phyloP scores from a whole-genome alignment of 2,329 filamentous ascomycete species.

The Calycina marina region DNA sequence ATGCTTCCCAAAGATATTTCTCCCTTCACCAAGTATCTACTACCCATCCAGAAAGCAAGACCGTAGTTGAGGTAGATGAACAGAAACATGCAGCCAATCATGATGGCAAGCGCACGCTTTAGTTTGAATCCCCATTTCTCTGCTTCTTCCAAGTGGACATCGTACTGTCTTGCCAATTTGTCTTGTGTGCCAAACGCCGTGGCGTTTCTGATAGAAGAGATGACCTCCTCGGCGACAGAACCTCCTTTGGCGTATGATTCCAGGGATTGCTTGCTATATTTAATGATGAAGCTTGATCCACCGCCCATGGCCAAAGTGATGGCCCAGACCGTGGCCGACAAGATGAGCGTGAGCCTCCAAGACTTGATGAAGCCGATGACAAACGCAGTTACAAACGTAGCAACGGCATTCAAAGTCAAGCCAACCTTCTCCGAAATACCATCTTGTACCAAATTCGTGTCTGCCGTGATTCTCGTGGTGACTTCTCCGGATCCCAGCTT shows the following conservation, averaged over 20 bases:
- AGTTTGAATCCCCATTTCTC: constrained; percentile 63
- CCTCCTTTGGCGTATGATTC: constrained; percentile 72
- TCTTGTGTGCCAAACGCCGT: constrained; percentile 89
- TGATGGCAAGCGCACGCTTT: constrained; percentile 57
- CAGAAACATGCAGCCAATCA: constrained; percentile 74
- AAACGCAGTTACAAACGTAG: constrained; percentile 79
- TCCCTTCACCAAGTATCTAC: constrained; percentile 53
- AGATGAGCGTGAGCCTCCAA: constrained; percentile 86
- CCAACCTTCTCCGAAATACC: constrained; percentile 84
- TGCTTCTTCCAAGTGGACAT: constrained; percentile 56
- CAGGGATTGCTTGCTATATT: constrained; percentile 65
- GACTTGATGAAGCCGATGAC: constrained; percentile 82
- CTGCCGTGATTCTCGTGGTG: constrained; percentile 84
- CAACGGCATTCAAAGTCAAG: constrained; percentile 58
- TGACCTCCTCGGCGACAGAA: constrained; percentile 82
- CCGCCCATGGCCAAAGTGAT: constrained; percentile 64
- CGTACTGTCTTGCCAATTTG: constrained; percentile 77
- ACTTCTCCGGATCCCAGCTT: constrained; percentile 87
- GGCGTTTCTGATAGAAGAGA: constrained; percentile 85
- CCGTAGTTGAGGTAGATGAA: constrained; percentile 80
- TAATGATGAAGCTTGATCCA: constrained; percentile 62
- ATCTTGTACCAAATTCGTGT: constrained; percentile 87
- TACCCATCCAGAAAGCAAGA: constrained; percentile 79
- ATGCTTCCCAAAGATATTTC: constrained; percentile 55
- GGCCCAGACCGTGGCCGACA: constrained; percentile 67